phyloP scores from a whole-genome alignment of 306 rosid genomes.

The Biancaea sappan region DNA sequence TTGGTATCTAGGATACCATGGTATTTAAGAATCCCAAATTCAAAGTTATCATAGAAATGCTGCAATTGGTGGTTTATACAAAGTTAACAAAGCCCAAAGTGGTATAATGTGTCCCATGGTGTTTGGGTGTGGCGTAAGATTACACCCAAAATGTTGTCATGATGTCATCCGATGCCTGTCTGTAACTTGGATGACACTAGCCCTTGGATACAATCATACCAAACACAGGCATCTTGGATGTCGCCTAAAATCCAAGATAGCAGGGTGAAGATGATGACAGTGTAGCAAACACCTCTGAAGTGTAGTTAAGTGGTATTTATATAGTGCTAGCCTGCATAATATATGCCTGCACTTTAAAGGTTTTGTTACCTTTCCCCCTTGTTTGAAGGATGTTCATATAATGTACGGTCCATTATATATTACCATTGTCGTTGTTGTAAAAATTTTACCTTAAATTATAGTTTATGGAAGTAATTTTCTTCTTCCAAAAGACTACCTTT shows the following conservation, averaged over 20 bases:
- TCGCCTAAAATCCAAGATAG: background rate
- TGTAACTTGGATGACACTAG: background rate
- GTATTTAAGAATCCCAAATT: background rate
- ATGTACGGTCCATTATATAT: slow-evolving; percentile 7
- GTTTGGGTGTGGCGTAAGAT: background rate
- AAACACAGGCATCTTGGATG: background rate
- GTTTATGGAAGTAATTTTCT: slow-evolving; percentile 17
- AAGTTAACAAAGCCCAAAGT: background rate
- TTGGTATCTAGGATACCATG: background rate
- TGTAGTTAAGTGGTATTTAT: background rate
- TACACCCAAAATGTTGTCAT: background rate
- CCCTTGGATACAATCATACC: too few relatives aligned
- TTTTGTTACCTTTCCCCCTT: background rate
- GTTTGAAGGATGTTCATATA: background rate
- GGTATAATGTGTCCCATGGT: background rate
- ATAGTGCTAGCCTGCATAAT: background rate
- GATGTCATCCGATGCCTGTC: background rate
- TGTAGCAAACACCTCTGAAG: background rate
- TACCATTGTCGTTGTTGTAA: background rate
- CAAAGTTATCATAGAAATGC: background rate
- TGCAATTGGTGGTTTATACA: background rate
- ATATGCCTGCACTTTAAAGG: background rate
- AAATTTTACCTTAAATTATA: background rate
- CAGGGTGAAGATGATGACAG: background rate
- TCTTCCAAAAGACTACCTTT: slow-evolving; percentile 10